These are phyloP conservation scores for Coemansia sp. DNA, from an alignment of 192 early-diverging fungal genomes.

Conservation along the genomic window DNA sequence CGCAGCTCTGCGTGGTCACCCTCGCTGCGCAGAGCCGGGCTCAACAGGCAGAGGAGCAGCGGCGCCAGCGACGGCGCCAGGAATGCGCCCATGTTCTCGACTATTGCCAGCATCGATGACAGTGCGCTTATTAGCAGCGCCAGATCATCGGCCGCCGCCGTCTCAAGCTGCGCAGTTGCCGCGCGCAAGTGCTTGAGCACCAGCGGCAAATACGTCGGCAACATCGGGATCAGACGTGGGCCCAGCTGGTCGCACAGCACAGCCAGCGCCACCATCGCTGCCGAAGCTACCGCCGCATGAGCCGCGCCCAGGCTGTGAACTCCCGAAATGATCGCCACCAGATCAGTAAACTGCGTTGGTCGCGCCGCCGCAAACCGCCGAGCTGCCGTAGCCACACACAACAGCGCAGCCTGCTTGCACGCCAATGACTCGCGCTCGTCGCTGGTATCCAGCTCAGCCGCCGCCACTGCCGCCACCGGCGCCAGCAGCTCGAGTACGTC, in stretches of 20 bases:
- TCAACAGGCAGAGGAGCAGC: constrained; percentile 37
- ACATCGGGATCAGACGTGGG: constrained; percentile 69
- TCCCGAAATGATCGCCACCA: constrained; percentile 59
- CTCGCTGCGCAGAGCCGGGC: constrained; percentile 13
- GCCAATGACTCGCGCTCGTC: constrained; percentile 18
- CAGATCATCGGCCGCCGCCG: constrained; percentile 37
- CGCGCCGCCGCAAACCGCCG: constrained; percentile 62
- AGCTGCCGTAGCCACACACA: constrained; percentile 76
- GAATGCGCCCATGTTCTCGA: constrained; percentile 53
- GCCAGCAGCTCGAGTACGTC: constrained; percentile 37
- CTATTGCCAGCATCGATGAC: constrained; percentile 48
- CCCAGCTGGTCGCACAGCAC: constrained; percentile 67
- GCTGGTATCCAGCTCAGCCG: constrained; percentile 26
- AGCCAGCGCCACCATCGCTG: constrained; percentile 51
- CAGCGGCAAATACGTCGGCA: constrained; percentile 82
- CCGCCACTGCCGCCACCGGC: constrained; percentile 22
- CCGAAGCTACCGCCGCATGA: constrained; percentile 38
- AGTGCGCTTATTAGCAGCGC: constrained; percentile 42
- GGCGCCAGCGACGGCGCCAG: constrained; percentile 46
- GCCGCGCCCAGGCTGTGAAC: constrained; percentile 40
- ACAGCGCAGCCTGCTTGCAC: constrained; percentile 75
- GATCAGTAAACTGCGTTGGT: constrained; percentile 60
- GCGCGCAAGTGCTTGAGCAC: constrained; percentile 61
- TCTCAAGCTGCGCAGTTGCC: constrained; percentile 20
- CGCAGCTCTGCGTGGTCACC: constrained; percentile 17